Conservation (phyloP, 306 rosid genomes). For the Luffa acutangula region DNA sequence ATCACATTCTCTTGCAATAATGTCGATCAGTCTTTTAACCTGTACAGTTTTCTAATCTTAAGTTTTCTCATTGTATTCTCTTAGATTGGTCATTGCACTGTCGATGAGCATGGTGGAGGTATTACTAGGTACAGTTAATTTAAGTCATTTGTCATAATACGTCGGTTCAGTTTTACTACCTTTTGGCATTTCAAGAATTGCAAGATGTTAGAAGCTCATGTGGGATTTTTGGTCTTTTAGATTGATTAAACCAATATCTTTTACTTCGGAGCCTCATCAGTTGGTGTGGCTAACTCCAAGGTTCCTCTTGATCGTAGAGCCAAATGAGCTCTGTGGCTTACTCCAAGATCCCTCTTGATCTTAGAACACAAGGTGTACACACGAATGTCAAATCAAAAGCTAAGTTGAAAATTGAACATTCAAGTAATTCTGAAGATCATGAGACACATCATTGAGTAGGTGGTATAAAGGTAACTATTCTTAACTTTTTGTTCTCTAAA, state of each 20-base stretch:
- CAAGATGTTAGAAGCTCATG: neutral
- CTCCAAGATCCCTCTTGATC: slow-evolving; percentile 19
- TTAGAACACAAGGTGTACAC: slow-evolving; percentile 16
- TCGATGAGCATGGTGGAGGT: neutral
- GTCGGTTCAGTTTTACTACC: neutral
- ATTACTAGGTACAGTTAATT: neutral
- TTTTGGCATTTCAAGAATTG: neutral
- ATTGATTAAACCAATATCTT: neutral
- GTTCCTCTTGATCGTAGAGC: slow-evolving; percentile 23
- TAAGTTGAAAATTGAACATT: slow-evolving; percentile 24
- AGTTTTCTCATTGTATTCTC: neutral
- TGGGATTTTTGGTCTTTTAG: neutral
- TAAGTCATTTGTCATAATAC: neutral
- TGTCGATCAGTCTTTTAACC: neutral
- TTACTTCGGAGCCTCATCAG: slow-evolving; percentile 17
- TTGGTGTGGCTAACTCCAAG: neutral
- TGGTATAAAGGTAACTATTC: slow-evolving; percentile 41
- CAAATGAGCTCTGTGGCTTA: slow-evolving; percentile 17
- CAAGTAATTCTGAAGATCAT: slow-evolving; percentile 16
- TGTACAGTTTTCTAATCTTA: neutral
- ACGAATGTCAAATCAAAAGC: slow-evolving; percentile 14
- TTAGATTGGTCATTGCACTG: neutral
- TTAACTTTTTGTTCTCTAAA: neutral
- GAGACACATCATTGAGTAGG: slow-evolving; percentile 13
- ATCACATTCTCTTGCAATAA: neutral